Evolutionary conservation across 495 filamentous ascomycete species (phyloP).

Genomic region (Aspergillus cristatus): DNA sequence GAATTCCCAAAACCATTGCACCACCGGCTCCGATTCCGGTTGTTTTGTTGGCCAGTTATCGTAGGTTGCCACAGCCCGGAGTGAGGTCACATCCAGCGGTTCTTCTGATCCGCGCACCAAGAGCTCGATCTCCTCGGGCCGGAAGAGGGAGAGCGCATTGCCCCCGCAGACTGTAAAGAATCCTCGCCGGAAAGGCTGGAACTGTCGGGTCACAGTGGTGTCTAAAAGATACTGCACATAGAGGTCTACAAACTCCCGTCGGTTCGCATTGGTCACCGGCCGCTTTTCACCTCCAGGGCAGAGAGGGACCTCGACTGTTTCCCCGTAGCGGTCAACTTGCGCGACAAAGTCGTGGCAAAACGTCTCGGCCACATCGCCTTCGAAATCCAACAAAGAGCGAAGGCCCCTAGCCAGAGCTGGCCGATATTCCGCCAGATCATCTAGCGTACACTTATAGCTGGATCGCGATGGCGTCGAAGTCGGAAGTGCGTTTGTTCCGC

Average conservation of each 20-base stretch:
- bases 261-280: slow-evolving; percentile 76
- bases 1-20: slow-evolving; percentile 85
- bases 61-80: slow-evolving; percentile 72
- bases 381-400: slow-evolving; percentile 66
- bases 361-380: slow-evolving; percentile 73
- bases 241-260: slow-evolving; percentile 79
- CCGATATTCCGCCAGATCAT: slow-evolving; percentile 79
- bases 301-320: slow-evolving; percentile 53
- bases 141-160: slow-evolving; percentile 81
- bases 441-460: slow-evolving; percentile 61
- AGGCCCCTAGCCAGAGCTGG: slow-evolving; percentile 71
- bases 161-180: slow-evolving; percentile 92
- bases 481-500: slow-evolving; percentile 17
- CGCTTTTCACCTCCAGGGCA: slow-evolving; percentile 65
- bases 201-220: slow-evolving; percentile 69
- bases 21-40: slow-evolving; percentile 51
- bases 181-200: slow-evolving; percentile 90
- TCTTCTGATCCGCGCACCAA: slow-evolving; percentile 86
- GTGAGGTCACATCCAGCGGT: slow-evolving; percentile 63
- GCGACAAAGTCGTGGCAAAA: slow-evolving; percentile 82
- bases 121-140: slow-evolving; percentile 91
- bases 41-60: slow-evolving; percentile 58
- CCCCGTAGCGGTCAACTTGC: slow-evolving; percentile 70
- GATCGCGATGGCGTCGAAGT: slow-evolving; percentile 48
- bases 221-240: slow-evolving; percentile 80